Evolutionary conservation across 2,329 filamentous ascomycete genomes (phyloP), one percentile per base, ranked within the genome.

Genomic region (Aspergillus aculeatinus): DNA sequence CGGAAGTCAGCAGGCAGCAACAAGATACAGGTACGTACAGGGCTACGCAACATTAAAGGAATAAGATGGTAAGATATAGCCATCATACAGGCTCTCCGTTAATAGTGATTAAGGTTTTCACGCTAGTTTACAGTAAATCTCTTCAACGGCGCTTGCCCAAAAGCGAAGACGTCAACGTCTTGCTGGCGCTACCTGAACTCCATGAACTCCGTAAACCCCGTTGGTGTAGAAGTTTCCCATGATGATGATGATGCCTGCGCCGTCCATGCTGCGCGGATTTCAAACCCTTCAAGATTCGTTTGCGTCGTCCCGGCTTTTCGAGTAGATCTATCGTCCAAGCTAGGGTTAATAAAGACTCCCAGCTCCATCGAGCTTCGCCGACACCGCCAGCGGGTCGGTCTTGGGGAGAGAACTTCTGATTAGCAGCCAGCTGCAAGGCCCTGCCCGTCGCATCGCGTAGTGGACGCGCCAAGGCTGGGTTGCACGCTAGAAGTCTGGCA

Each of bases 401-500:
- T 71, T 71, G 62, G 70, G 62, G 66, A 70, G 70, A 71, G 70
- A 74, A 68, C 64, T 69, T 70, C 68, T 77, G 75, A 71, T 76
- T 78, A 76, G 77, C 76, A 72, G 77, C 77, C 72, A 77, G 78
- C 78, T 81, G 80, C 80, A 81, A 80, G 77, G 78, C 79, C 77
- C 75, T 77, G 77, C 79, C 79, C 77, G 80, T 81, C 79, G 80
- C 80, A 80, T 79, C 79, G 72, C 77, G 77, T 73, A 81, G 77
- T 73, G 79, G 80, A 79, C 79, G 80, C 80, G 80, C 80, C 78
- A 81, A 77, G 77, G 79, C 78, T 76, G 80, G 80, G 79, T 79
- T 82, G 79, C 80, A 81, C 67, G 77, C 78, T 68, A 81, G 78
- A 65, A 81, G 78, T 75, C 79, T 72, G 70, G 76, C 75, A 74